Base-by-base conservation (phyloP, 2,329 filamentous ascomycete genomes). In the Helminthosporium solani region DNA sequence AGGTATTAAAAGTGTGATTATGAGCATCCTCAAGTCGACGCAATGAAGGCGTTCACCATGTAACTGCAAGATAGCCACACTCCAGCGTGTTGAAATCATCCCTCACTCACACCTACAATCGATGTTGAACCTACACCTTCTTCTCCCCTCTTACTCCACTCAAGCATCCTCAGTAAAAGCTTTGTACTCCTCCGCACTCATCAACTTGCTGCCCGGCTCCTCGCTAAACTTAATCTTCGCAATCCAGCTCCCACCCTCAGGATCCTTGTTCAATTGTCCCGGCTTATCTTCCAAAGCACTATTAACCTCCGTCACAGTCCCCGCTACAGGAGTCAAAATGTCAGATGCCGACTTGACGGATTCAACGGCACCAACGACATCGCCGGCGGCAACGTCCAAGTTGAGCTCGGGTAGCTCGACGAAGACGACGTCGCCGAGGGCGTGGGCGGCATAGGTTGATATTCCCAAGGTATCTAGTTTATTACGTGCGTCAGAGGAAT, bases 281-380 rank as follows among this genome's bases (percentile, higher is more conserved):
- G 94, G 92, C 77, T 87, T 91, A 71, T 94, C 86, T 72, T 95
- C 88, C 52, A 99, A 80, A 49, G 77, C 67, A 9, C 67, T 66
- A 76, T 99, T 99, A 63, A 85, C 78, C 64, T 86, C 82, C 30
- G 82, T 79, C 50, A 99, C 83, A 58, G 76, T 87, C 67, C 92
- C 92, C 42, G 80, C 75, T 57, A 96, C 81, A 15, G 94, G 94
- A 12, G 90, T 85, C 75, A 96, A 87, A 78, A 99, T 96, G 71
- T 99, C 94, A 54, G 89, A 92, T n/a, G 94, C 94, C 53, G 87
- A 94, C 80, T 99, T 99, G 73, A 99, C 94, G 2, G 90, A 96
- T 78, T 99, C 94, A 61, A 99, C 92, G 50, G 92, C 90, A 58
- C 94, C 94, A 59, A 97, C 87, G 55, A 87, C 80, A 67, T 97